Base-by-base conservation (phyloP, 2,329 filamentous ascomycete species). In the Exophiala aquamarina region DNA sequence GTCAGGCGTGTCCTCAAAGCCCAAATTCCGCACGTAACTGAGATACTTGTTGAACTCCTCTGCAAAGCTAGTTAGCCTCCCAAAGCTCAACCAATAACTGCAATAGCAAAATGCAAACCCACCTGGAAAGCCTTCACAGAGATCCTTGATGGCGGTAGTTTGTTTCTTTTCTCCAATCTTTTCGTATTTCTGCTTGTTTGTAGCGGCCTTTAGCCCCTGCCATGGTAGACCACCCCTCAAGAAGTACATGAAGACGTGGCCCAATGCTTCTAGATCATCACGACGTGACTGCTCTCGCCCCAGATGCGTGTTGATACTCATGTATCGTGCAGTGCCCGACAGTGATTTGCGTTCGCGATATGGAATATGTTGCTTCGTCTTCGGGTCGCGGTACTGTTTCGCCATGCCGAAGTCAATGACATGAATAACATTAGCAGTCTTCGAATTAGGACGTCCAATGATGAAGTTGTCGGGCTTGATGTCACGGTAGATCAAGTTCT, bases 81-180 rank as follows among this genome's bases (percentile, higher is more conserved):
- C n/a, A n/a, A n/a, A n/a, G n/a, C n/a, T n/a, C n/a, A 17, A 36
- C 4, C 35, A 33, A 23, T 20, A 10, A 17, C 2, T 7, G 10
- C 2, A 14, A 17, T 6, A 23, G 15, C 31, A 18, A 11, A 35
- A 15, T 17, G 18, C 26, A 36, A 50, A 67, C 71, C 32, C 75
- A 83, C 81, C 81, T 57, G 93, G 92, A 72, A 95, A 97, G 41
- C 89, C 87, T 61, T 96, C 91, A 67, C 92, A 97, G 13, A 98
- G 82, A 62, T 98, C 93, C 75, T 96, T 95, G 74, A 98, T 94
- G 4, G 83, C 82, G 17, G 93, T 97, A 0, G 92, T 96, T 75
- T 97, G 93, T 77, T 98, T 98, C 86, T 98, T 97, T 78, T 98
- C 92, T 36, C 93, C 93, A 70, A 98, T 98, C 80, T 97, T 97